These are phyloP conservation scores for Creolimax fragrantissima DNA, from an alignment of 78 protist species.

Conservation along the genomic window DNA sequence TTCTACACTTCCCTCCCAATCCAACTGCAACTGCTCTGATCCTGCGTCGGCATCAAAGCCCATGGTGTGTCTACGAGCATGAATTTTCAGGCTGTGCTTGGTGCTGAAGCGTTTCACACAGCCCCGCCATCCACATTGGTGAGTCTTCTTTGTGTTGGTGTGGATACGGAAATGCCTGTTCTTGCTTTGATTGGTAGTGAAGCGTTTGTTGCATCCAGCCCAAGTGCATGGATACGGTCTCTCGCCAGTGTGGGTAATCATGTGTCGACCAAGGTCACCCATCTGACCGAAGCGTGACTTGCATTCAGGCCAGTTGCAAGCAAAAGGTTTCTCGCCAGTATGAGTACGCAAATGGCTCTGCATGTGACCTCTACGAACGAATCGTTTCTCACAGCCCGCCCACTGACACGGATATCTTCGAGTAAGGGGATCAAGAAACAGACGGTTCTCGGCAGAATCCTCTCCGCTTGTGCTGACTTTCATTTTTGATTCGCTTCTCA, in stretches of 20 bases:
- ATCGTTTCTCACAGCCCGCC: background rate
- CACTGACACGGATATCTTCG: slow-evolving; percentile 6
- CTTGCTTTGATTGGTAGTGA: background rate
- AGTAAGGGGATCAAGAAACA: background rate
- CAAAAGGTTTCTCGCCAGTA: slow-evolving; percentile 22
- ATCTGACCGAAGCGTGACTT: background rate
- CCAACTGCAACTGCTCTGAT: too few species aligned
- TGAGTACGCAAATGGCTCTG: slow-evolving; percentile 2
- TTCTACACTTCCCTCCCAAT: too few species aligned
- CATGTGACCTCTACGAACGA: background rate
- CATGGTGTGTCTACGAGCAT: background rate
- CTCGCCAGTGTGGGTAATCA: background rate
- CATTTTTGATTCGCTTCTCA: background rate
- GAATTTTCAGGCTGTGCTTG: background rate
- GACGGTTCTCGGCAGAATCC: background rate
- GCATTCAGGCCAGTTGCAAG: background rate
- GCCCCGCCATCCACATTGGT: background rate
- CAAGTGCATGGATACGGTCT: background rate
- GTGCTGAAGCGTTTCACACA: background rate
- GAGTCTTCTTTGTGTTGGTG: background rate
- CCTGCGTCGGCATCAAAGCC: too few species aligned
- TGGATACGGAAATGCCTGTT: background rate
- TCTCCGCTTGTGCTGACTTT: background rate
- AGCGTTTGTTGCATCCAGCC: background rate
- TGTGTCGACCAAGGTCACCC: background rate